Evolutionary conservation across 768 basidiomycete genomes (phyloP).

Genomic region (Coprinopsis cinerea): DNA sequence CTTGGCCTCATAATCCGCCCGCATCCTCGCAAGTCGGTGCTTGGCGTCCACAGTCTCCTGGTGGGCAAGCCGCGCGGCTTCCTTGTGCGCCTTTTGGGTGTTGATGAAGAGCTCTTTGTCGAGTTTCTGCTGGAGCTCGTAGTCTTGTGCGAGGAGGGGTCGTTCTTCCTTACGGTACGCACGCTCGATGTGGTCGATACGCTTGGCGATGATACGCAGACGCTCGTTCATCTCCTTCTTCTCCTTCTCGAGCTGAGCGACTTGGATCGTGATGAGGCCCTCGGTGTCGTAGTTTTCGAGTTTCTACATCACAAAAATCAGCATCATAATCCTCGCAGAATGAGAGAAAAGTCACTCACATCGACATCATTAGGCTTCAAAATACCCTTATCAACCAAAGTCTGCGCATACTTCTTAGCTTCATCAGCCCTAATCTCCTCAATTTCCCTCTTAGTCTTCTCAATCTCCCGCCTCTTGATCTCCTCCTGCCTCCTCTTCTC

Average conservation of each 20-base stretch:
- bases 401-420: conserved; percentile 83
- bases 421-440: conserved; percentile 77
- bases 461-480: conserved; percentile 50
- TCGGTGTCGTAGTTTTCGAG: conserved; percentile 83
- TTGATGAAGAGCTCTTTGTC: conserved; percentile 68
- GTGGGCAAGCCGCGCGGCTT: conserved; percentile 52
- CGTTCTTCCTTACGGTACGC: conserved; percentile 92
- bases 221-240: conserved; percentile 82
- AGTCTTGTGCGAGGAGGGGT: conserved; percentile 80
- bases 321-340: conserved; percentile 1
- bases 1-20: conserved; percentile 57
- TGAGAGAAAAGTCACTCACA: conserved; percentile 34
- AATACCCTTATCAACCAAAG: conserved; percentile 72
- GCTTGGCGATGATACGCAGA: conserved; percentile 77
- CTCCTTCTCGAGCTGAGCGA: conserved; percentile 95
- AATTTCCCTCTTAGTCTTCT: conserved; percentile 64
- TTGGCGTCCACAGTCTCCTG: conserved; percentile 69
- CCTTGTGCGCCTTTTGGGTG: conserved; percentile 51
- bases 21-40: conserved; percentile 64
- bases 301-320: conserved; percentile 41
- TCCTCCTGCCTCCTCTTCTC: conserved; percentile 45
- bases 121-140: conserved; percentile 73
- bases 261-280: conserved; percentile 82
- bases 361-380: conserved; percentile 58
- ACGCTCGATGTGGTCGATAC: conserved; percentile 92